These are phyloP conservation scores for Alternaria arbusti DNA, from an alignment of 2,329 filamentous ascomycete genomes.

Conservation along the genomic window DNA sequence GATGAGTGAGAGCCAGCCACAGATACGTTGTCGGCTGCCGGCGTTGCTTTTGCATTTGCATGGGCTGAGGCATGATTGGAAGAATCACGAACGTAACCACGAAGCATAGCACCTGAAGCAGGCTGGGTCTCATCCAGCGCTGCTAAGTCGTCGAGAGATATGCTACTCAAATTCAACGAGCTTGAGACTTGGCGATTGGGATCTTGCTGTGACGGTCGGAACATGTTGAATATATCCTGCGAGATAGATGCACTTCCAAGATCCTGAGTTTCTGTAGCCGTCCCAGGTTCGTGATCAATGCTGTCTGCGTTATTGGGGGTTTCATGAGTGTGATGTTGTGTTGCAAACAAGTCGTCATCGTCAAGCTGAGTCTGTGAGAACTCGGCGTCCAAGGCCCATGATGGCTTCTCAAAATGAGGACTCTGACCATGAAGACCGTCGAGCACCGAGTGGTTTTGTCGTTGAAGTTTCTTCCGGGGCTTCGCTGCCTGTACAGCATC, in stretches of 20 bases:
- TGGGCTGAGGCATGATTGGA: neutral
- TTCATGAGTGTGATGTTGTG: neutral
- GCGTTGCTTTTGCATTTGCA: neutral
- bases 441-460: constrained; percentile 21
- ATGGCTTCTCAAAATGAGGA: neutral
- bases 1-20: constrained; percentile 9
- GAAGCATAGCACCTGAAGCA: neutral
- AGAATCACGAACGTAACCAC: neutral
- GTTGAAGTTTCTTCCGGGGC: constrained; percentile 27
- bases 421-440: neutral
- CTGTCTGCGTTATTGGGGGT: constrained; percentile 7
- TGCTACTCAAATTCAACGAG: constrained; percentile 12
- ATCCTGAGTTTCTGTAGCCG: constrained; percentile 18
- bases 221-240: neutral
- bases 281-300: constrained; percentile 5
- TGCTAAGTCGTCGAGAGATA: constrained; percentile 17
- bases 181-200: neutral
- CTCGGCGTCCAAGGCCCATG: neutral
- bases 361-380: neutral
- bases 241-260: neutral
- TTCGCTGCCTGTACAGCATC: constrained; percentile 6
- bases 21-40: neutral
- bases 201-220: neutral
- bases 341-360: constrained; percentile 1
- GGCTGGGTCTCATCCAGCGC: constrained; percentile 3